Evolutionary conservation across 768 basidiomycete genomes (phyloP).

Genomic region (Serpula lacrymans): DNA sequence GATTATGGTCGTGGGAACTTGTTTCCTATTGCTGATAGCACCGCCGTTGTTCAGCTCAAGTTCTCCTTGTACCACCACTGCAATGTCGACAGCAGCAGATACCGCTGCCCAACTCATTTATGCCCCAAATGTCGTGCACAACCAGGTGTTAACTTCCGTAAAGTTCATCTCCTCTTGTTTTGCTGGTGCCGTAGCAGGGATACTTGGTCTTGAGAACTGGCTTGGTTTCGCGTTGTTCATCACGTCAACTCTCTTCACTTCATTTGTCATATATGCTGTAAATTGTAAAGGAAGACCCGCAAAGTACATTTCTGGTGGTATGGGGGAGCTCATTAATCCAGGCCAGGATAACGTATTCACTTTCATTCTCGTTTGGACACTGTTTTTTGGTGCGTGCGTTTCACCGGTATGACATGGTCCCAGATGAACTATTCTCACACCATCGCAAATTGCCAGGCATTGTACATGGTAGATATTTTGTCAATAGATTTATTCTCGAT

Average conservation of each 20-base stretch:
- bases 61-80: too few species aligned
- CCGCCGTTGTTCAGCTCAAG: too few species aligned
- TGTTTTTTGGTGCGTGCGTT: slow-evolving; percentile 77
- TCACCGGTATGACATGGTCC: slow-evolving; percentile 4
- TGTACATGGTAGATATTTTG: slow-evolving; percentile 44
- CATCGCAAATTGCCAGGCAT: slow-evolving; percentile 30
- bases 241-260: slow-evolving; percentile 61
- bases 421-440: slow-evolving; percentile 9
- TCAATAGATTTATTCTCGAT: slow-evolving; percentile 8
- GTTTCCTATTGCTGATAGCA: neutral
- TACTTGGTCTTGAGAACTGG: slow-evolving; percentile 85
- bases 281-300: slow-evolving; percentile 68
- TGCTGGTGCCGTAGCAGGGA: slow-evolving; percentile 83
- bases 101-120: slow-evolving; percentile 60
- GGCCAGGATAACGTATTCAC: slow-evolving; percentile 91
- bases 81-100: slow-evolving; percentile 50
- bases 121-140: slow-evolving; percentile 61
- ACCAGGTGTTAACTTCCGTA: slow-evolving; percentile 57
- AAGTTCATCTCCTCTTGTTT: slow-evolving; percentile 85
- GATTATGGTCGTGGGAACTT: neutral
- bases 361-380: slow-evolving; percentile 90
- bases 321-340: slow-evolving; percentile 70
- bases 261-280: slow-evolving; percentile 58
- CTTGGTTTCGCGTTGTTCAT: slow-evolving; percentile 79
- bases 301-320: slow-evolving; percentile 61